A percentile compares a stretch with the other conserved stretches of the same genome.
phyloP scores from a whole-genome alignment of 2,329 filamentous ascomycete genomes.

The Didymella segeticola region DNA sequence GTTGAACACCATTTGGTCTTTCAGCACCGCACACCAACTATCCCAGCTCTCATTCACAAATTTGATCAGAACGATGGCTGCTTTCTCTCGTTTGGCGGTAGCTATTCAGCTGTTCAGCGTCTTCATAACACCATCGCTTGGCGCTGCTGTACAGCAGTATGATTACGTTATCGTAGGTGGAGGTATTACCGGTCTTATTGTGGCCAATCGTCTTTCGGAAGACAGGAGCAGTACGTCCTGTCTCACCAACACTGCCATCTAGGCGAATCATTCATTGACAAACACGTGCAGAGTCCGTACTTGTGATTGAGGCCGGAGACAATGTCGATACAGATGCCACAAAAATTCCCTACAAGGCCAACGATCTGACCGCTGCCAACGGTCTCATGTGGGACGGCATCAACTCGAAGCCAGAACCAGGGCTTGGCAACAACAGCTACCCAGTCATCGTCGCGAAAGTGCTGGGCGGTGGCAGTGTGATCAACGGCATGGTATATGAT shows the following conservation, averaged over 20 bases:
- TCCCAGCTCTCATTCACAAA: too few species aligned
- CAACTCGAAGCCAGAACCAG: constrained; percentile 28
- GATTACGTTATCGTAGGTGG: constrained; percentile 45
- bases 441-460: constrained; percentile 33
- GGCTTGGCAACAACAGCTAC: constrained; percentile 28
- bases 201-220: constrained; percentile 37
- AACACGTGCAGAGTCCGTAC: constrained; percentile 26
- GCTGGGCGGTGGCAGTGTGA: constrained; percentile 34
- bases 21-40: neutral
- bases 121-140: constrained; percentile 23
- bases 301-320: constrained; percentile 4
- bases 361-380: constrained; percentile 24
- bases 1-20: neutral
- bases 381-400: constrained; percentile 31
- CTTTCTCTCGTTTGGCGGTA: constrained; percentile 33
- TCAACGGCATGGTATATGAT: constrained; percentile 50
- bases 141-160: constrained; percentile 20
- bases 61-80: neutral
- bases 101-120: constrained; percentile 32
- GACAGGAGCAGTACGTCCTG: constrained; percentile 28
- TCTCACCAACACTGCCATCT: neutral
- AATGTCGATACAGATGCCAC: constrained; percentile 3
- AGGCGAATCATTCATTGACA: neutral
- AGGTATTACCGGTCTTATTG: constrained; percentile 36
- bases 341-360: constrained; percentile 35